These are phyloP conservation scores for Croton laevigatus DNA, from an alignment of 441 rosid genomes.

Conservation along the genomic window DNA sequence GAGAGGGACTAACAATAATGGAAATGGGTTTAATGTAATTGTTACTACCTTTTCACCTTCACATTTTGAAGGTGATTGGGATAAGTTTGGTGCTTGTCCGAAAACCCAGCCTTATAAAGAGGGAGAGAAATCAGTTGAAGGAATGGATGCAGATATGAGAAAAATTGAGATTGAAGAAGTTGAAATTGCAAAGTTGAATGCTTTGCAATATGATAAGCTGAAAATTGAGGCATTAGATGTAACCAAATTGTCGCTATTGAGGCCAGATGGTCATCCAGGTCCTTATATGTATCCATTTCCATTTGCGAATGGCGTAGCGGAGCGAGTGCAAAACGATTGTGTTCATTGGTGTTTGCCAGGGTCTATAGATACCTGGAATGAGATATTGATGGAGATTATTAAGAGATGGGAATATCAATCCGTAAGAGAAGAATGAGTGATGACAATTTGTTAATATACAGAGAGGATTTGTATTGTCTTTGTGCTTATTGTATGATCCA, in stretches of 20 bases:
- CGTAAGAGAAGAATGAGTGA: constrained; percentile 23
- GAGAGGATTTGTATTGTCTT: neutral
- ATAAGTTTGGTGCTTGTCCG: constrained; percentile 80
- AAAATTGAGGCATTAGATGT: constrained; percentile 71
- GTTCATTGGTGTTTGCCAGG: constrained; percentile 99
- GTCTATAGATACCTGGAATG: constrained; percentile 92
- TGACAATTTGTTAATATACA: neutral
- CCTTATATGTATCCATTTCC: constrained; percentile 82
- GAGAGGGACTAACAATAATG: constrained; percentile 20
- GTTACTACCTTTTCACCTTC: constrained; percentile 80
- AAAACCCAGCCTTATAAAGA: constrained; percentile 63
- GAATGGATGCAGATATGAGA: constrained; percentile 76
- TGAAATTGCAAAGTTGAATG: constrained; percentile 37
- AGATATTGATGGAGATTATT: constrained; percentile 57
- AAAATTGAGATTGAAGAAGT: constrained; percentile 61
- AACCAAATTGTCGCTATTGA: constrained; percentile 60
- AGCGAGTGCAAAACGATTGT: constrained; percentile 86
- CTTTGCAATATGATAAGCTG: constrained; percentile 24
- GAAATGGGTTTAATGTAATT: constrained; percentile 34
- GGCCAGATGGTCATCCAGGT: constrained; percentile 93
- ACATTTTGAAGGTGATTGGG: constrained; percentile 96
- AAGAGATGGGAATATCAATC: constrained; percentile 48
- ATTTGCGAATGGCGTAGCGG: constrained; percentile 63
- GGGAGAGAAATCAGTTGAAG: constrained; percentile 63
- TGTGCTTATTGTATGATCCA: constrained; percentile 1